These are phyloP conservation scores for Aspergillus fumigatiaffinis DNA, from an alignment of 2,329 filamentous ascomycete species.

Conservation along the genomic window DNA sequence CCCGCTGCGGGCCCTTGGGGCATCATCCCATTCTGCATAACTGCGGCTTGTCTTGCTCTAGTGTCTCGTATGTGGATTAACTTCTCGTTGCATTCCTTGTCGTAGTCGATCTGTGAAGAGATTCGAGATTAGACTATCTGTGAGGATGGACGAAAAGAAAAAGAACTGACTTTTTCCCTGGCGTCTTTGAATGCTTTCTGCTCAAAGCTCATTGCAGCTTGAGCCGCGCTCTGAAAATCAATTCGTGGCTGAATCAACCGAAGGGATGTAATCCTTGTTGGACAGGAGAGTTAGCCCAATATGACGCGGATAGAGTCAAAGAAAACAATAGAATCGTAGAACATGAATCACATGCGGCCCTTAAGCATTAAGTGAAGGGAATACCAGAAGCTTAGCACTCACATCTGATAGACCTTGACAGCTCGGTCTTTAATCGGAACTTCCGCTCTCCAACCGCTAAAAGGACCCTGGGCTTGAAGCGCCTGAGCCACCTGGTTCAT, in stretches of 20 bases:
- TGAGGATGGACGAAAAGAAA: not conserved
- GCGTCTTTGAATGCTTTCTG: conserved; percentile 42
- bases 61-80: conserved; percentile 43
- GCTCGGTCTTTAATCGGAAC: conserved; percentile 39
- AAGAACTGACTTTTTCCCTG: conserved; percentile 28
- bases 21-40: conserved; percentile 40
- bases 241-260: conserved; percentile 43
- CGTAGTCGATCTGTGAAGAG: conserved; percentile 37
- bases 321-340: not conserved
- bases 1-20: conserved; percentile 30
- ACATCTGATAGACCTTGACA: conserved; percentile 44
- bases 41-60: conserved; percentile 39
- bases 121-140: not conserved
- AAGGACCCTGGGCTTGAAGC: conserved; percentile 40
- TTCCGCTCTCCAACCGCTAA: conserved; percentile 43
- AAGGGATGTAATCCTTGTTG: conserved; percentile 42
- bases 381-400: conserved; percentile 17
- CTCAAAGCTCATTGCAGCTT: conserved; percentile 43
- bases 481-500: conserved; percentile 37
- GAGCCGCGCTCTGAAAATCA: conserved; percentile 34
- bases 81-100: conserved; percentile 42
- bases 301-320: not conserved
- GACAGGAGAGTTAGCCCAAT: conserved; percentile 7
- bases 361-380: not conserved
- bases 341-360: not conserved